Base-by-base conservation (phyloP, 1,284 basidiomycete species). In the Volvariella volvacea region DNA sequence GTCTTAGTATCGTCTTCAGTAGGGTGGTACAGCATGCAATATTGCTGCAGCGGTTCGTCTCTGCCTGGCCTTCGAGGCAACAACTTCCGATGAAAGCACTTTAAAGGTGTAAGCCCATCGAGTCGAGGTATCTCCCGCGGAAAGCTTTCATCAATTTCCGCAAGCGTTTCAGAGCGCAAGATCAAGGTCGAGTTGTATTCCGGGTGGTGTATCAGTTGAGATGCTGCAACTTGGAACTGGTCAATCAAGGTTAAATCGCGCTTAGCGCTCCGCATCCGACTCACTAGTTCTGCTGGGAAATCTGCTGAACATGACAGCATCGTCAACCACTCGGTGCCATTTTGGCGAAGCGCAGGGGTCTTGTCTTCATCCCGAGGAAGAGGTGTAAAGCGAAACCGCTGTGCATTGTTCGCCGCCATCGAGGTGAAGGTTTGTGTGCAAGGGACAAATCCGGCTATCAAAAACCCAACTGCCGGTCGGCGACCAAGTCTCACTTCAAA, bases 111-210 rank as follows among this genome's bases (percentile, higher is more conserved):
- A 31, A 70, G 57, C 0, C 64, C 72, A 9, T 65, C 49, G n/a
- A 83, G 50, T 1, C 39, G 30, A 0, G 78, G 80, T 1, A 71
- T 48, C 0, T 36, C 19, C 34, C 6, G 6, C 0, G 72, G 68
- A 44, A 69, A 67, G 3, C 66, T 55, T 15, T 21, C 9, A 4
- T 57, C 21, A 62, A 60, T 43, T 8, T 86, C 76, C 3, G 61
- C 55, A 7, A 89, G 30, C 1, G 73, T 70, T 38, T 91, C 84
- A 0, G 88, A 84, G 1, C 88, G 78, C 12, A 92, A 63, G 43
- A 92, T 91, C 22, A 90, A 72, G 0, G 87, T 86, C 0, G 85
- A 88, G 56, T 89, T 90, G 60, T 88, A 87, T 55, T 91, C 88
- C 7, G 88, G 88, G 54, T 90, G 87, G 40, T 83, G 73, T 2